Conservation (phyloP, 1,284 basidiomycete genomes). For the Ceratobasidium sp. region DNA sequence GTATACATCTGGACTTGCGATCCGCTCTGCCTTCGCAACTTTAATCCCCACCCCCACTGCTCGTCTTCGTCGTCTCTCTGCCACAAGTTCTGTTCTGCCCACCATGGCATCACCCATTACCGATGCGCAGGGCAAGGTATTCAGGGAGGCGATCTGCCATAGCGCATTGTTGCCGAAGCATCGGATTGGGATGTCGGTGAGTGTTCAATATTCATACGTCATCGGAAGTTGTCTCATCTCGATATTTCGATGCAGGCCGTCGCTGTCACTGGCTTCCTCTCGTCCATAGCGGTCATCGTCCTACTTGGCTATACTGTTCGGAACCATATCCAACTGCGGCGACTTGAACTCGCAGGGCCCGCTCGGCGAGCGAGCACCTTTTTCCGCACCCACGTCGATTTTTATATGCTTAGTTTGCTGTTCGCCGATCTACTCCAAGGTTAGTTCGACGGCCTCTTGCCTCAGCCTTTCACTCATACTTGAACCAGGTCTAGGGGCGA, state of each 20-base stretch:
- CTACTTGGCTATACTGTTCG: conserved; percentile 32
- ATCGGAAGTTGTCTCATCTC: not conserved
- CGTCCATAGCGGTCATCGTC: conserved; percentile 31
- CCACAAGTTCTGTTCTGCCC: conserved; percentile 2
- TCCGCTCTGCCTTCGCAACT: not conserved
- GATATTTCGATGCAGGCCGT: conserved; percentile 13
- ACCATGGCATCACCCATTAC: conserved; percentile 22
- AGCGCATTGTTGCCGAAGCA: conserved; percentile 19
- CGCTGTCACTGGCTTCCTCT: conserved; percentile 14
- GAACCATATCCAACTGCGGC: conserved; percentile 36
- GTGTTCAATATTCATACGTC: not conserved
- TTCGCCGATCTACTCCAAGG: conserved; percentile 48
- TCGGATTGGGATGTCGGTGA: conserved; percentile 38
- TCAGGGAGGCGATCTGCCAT: conserved; percentile 27
- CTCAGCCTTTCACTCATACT: not conserved
- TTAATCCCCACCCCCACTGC: not conserved
- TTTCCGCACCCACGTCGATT: conserved; percentile 47
- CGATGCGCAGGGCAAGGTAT: conserved; percentile 9
- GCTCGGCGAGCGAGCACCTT: conserved; percentile 35
- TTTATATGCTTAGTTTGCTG: conserved; percentile 47
- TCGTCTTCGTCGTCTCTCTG: not conserved
- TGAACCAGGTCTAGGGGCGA: conserved; percentile 20
- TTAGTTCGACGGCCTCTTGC: not conserved
- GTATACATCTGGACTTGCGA: conserved; percentile 12
- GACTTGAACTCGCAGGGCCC: conserved; percentile 37